Evolutionary conservation across 768 basidiomycete species (phyloP), one percentile per base, ranked within the genome.

Genomic region (Termitomyces titanicus): DNA sequence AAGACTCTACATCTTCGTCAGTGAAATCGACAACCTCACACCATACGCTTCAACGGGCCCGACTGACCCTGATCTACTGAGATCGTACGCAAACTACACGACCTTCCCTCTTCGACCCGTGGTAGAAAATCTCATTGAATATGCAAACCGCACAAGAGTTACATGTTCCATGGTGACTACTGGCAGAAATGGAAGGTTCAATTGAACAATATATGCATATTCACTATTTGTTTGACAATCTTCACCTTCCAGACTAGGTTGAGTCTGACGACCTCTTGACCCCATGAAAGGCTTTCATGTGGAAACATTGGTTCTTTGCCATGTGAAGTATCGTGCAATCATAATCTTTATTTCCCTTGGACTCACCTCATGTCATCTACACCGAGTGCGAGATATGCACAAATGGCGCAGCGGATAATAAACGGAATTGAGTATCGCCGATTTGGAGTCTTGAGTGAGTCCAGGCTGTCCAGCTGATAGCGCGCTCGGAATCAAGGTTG

Each of bases 31-130:
- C 56, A 13, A 52, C 54, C 24, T 53, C 55, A 27, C 57, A 54
- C 52, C 39, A 39, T 56, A 60, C 53, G 53, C 53, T 25, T 56
- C 51, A n/a, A 56, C 53, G 3, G 29, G 47, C n/a, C 22, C 24
- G 18, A 45, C 29, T 18, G 55, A 50, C 35, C 37, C 59, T 18
- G 54, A 51, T 27, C 52, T 58, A 34, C 39, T 64, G 33, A 57
- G 83, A 24, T 83, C 81, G 20, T 84, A 84, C 68, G 76, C 73
- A 60, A 82, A 80, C 61, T 82, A 82, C 64, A 81, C 82, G 8
- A 69, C 60, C 22, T 85, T 85, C 64, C 86, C 86, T 8, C 72
- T 87, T 9, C 76, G 73, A 27, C 78, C 84, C 5, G 61, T 66
- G 11, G n/a, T n/a, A n/a, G 74, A 88, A 69, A 88, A 86, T 65